phyloP scores from a whole-genome alignment of 495 filamentous ascomycete genomes.

The Annulohypoxylon nitens region DNA sequence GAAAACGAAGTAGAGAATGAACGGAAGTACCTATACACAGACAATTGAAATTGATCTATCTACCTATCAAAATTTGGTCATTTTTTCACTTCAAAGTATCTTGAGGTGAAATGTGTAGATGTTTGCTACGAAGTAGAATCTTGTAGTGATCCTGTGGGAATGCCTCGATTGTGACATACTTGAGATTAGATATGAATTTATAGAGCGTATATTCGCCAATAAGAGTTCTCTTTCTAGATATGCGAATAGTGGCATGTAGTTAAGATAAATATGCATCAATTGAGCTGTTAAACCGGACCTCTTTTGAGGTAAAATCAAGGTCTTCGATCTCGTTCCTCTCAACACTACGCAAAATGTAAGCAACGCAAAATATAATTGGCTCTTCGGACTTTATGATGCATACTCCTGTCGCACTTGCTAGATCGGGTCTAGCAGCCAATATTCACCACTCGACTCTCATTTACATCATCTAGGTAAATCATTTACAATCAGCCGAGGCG shows the following conservation, averaged over 20 bases:
- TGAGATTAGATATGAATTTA: background rate
- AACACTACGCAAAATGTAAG: slow-evolving; percentile 16
- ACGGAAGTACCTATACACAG: slow-evolving; percentile 26
- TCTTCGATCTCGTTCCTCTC: background rate
- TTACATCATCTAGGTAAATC: slow-evolving; percentile 22
- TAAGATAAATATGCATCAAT: slow-evolving; percentile 3
- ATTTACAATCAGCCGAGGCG: slow-evolving; percentile 1
- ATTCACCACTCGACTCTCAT: slow-evolving; percentile 9
- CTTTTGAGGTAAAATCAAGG: slow-evolving; percentile 2
- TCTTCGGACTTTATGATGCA: slow-evolving; percentile 26
- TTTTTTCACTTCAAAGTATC: background rate
- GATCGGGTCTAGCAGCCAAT: slow-evolving; percentile 14
- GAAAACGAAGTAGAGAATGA: slow-evolving; percentile 19
- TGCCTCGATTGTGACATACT: background rate
- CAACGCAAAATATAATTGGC: slow-evolving; percentile 23
- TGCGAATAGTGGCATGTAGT: background rate
- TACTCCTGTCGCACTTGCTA: slow-evolving; percentile 16
- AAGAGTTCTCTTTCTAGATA: background rate
- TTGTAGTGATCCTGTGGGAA: slow-evolving; percentile 6
- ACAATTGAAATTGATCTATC: slow-evolving; percentile 33
- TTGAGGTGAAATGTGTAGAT: background rate
- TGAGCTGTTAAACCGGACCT: background rate
- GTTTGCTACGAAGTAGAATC: background rate
- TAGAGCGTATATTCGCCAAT: background rate
- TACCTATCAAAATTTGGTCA: background rate